A percentile compares a stretch with the other conserved stretches of the same genome.
phyloP scores from a whole-genome alignment of 2,329 filamentous ascomycete species.

The Cladosporium sphaerospermum region DNA sequence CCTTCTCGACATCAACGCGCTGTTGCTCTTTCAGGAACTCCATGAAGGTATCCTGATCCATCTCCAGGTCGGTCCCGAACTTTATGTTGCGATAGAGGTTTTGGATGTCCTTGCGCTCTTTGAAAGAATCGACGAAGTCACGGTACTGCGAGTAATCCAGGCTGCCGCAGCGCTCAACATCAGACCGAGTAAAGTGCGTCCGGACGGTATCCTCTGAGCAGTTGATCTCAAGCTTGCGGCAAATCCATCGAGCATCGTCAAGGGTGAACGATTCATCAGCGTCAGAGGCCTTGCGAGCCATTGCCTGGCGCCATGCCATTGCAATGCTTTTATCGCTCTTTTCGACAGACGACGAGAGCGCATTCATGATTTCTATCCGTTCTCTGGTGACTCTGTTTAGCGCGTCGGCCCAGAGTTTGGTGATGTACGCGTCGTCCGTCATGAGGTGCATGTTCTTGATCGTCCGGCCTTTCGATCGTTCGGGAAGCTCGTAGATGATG shows the following conservation, averaged over 20 bases:
- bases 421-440: constrained; percentile 64
- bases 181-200: constrained; percentile 67
- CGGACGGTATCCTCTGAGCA: constrained; percentile 69
- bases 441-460: constrained; percentile 83
- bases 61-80: constrained; percentile 45
- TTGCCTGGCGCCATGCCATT: constrained; percentile 68
- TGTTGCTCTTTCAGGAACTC: constrained; percentile 68
- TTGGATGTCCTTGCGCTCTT: constrained; percentile 74
- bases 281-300: constrained; percentile 57
- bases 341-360: constrained; percentile 68
- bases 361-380: constrained; percentile 83
- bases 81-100: constrained; percentile 60
- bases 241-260: constrained; percentile 71
- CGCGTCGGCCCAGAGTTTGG: constrained; percentile 75
- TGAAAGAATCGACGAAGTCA: constrained; percentile 74
- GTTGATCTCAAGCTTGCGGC: constrained; percentile 87
- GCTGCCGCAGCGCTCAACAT: constrained; percentile 56
- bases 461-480: constrained; percentile 63
- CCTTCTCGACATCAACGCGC: constrained; percentile 64
- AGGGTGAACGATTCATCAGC: constrained; percentile 70
- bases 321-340: constrained; percentile 69
- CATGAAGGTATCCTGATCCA: constrained; percentile 69
- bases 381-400: constrained; percentile 79
- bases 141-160: constrained; percentile 78
- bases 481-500: constrained; percentile 75